phyloP scores from a whole-genome alignment of 208 protist species.

The Leishmania mexicana region DNA sequence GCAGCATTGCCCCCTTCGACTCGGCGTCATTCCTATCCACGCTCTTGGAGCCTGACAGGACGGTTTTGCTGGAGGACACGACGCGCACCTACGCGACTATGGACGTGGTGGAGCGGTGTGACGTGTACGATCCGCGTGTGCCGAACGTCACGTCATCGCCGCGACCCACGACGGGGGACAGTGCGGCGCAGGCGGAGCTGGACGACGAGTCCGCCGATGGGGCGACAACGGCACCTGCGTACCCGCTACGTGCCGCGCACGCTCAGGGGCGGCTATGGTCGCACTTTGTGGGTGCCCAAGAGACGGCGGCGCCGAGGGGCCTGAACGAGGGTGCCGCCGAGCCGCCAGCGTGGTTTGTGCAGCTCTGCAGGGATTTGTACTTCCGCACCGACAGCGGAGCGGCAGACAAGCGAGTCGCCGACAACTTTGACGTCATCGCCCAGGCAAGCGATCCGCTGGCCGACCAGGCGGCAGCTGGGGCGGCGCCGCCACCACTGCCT shows the following conservation, averaged over 20 bases:
- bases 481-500: background rate
- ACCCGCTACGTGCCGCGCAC: slow-evolving; percentile 45
- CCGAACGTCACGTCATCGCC: slow-evolving; percentile 46
- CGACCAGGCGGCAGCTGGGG: background rate
- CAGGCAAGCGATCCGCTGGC: slow-evolving; percentile 38
- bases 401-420: slow-evolving; percentile 7
- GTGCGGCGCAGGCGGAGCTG: background rate
- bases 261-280: slow-evolving; percentile 50
- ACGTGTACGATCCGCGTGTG: slow-evolving; percentile 57
- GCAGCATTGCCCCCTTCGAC: background rate
- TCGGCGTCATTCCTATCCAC: slow-evolving; percentile 48
- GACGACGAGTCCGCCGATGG: background rate
- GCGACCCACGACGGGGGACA: background rate
- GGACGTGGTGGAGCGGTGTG: slow-evolving; percentile 73
- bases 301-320: slow-evolving; percentile 9
- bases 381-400: slow-evolving; percentile 58
- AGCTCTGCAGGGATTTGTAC: slow-evolving; percentile 83
- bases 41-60: slow-evolving; percentile 68
- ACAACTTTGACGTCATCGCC: slow-evolving; percentile 37
- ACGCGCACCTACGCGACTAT: slow-evolving; percentile 82
- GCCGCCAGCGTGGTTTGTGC: slow-evolving; percentile 78
- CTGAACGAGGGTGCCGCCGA: slow-evolving; percentile 22
- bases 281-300: slow-evolving; percentile 31
- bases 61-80: slow-evolving; percentile 64
- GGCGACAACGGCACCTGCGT: slow-evolving; percentile 3